Evolutionary conservation across 352 stramenopile genomes (phyloP).

Genomic region (Phytophthora rubi): DNA sequence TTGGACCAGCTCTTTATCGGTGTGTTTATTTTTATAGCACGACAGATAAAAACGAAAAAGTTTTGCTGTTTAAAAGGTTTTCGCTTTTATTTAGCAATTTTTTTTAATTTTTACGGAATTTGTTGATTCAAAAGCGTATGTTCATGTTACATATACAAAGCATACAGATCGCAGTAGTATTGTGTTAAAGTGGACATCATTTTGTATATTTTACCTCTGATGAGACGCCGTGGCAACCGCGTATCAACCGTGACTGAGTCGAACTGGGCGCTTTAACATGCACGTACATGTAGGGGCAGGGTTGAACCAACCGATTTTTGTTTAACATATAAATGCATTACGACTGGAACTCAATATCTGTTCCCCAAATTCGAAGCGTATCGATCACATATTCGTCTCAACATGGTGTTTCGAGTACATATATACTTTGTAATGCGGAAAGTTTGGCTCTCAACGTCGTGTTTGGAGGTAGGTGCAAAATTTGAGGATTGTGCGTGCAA

Average conservation of each 20-base stretch:
- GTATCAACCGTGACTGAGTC: background rate
- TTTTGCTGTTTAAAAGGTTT: too few relatives aligned
- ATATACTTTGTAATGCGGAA: background rate
- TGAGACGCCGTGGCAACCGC: background rate
- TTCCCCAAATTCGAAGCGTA: background rate
- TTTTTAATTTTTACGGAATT: too few relatives aligned
- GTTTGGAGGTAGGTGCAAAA: background rate
- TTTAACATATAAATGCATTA: too few relatives aligned
- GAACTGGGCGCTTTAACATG: background rate
- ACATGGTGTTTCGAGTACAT: background rate
- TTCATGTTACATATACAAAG: background rate
- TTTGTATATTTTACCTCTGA: background rate
- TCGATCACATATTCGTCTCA: background rate
- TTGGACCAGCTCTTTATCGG: background rate
- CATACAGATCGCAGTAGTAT: background rate
- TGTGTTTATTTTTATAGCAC: too few relatives aligned
- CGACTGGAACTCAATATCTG: background rate
- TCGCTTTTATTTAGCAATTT: too few relatives aligned
- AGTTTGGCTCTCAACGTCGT: background rate
- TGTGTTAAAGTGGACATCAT: background rate
- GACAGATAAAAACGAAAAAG: too few relatives aligned
- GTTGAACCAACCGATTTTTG: background rate
- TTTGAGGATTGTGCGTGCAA: background rate
- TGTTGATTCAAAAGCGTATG: too few relatives aligned
- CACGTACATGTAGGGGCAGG: background rate